Evolutionary conservation across 441 rosid genomes (phyloP), one percentile per base, ranked within the genome.

Genomic region (Raphanus hybrid): DNA sequence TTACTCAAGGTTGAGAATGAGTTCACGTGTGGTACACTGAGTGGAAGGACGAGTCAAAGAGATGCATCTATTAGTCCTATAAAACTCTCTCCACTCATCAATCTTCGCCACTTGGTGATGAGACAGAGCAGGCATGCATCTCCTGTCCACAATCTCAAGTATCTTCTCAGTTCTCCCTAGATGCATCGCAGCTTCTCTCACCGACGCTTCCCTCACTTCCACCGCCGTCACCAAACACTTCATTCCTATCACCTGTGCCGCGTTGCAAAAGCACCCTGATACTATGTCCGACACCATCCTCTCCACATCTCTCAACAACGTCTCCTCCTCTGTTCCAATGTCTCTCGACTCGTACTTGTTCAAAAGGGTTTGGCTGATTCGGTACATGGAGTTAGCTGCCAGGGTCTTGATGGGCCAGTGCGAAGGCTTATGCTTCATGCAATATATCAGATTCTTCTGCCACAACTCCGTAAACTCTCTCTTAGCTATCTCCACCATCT

Each of bases 331-430:
- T 48, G 45, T 70, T 70, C 43, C 67, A 32, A 66, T 69, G 37
- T 78, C 68, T 54, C 64, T 70, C 75, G 81, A 54, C 67, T 69
- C 81, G 62, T 78, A 73, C 29, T 76, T 82, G 39, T 78, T 83
- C 86, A 92, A 77, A 70, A 90, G 79, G n/a, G 92, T 89, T 80
- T 81, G 82, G 80, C 90, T 86, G 62, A 88, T 77, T 78, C 96
- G 77, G 39, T 91, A 89, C 97, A 94, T 92, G 62, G 94, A 91
- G 78, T 90, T 85, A 8, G 97, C 92, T 18, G 99, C 94, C 67
- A 87, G 67, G 26, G 80, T 84, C 83, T 85, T 87, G 76, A 82
- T 55, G 6, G 94, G 94, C 99, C 99, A 95, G 4, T 63, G 81
- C 1, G 89, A 80, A 32, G 94, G 84, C 75, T 10, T 74, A 26